Evolutionary conservation across 306 rosid species (phyloP).

Genomic region (Lathyrus sativus): DNA sequence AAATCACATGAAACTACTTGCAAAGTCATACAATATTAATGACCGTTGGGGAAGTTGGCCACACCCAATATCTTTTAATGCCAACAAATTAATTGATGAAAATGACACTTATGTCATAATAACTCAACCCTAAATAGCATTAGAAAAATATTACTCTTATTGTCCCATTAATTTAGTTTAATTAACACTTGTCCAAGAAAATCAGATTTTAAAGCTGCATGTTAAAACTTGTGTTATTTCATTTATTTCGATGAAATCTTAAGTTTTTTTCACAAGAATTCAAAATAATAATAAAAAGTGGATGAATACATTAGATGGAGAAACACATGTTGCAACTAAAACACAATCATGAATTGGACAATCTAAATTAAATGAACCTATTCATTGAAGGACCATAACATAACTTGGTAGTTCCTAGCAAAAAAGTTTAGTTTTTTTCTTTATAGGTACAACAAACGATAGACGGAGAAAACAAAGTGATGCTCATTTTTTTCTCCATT

Average conservation of each 20-base stretch:
- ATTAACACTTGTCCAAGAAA: too few relatives aligned
- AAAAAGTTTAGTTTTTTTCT: conserved; percentile 39
- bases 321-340: not conserved
- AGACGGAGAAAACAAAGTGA: conserved; percentile 69
- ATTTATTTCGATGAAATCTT: too few relatives aligned
- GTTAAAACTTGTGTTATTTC: too few relatives aligned
- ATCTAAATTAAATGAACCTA: conserved; percentile 30
- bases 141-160: too few relatives aligned
- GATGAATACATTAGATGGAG: too few relatives aligned
- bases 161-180: too few relatives aligned
- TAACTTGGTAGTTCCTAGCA: conserved; percentile 49
- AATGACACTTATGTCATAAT: conserved; percentile 34
- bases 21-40: conserved; percentile 54
- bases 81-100: conserved; percentile 16
- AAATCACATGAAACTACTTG: conserved; percentile 37
- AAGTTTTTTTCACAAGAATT: too few relatives aligned
- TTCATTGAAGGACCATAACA: conserved; percentile 29
- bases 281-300: too few relatives aligned
- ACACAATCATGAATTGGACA: conserved; percentile 15
- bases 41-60: conserved; percentile 75
- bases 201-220: too few relatives aligned
- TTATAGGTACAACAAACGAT: conserved; percentile 53
- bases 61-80: conserved; percentile 50
- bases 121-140: conserved; percentile 25
- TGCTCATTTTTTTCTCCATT: conserved; percentile 10